Evolutionary conservation across 164 flowering plant species (phyloP), one percentile per base, ranked within the genome.

Genomic region (Aristolochia californica): DNA sequence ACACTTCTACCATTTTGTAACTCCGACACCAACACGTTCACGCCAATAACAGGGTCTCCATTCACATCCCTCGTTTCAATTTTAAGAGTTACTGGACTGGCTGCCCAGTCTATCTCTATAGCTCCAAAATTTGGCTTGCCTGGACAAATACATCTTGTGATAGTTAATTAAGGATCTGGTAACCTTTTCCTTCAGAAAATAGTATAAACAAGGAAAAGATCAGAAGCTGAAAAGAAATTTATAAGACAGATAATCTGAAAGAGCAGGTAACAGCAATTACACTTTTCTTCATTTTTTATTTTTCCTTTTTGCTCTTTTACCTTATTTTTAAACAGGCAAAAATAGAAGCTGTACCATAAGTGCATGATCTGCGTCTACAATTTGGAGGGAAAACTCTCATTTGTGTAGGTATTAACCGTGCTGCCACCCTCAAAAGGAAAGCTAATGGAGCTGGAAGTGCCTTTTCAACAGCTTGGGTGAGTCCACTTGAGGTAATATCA

Each of bases 401-500:
- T 21, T 84, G 80, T 40, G 72, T 74, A 56, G 90, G 90, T 20
- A 76, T 74, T 55, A 78, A 56, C 84, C 82, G 78, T 49, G 82
- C 80, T 55, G 74, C 56, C 66, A 76, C 63, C 70, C 90, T 82
- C 55, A 82, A 70, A 9, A 87, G 18, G 43, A 65, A 70, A 62
- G 68, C 73, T 21, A 83, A 66, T 23, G 81, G 62, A 1, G 66
- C 48, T 5, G 80, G 83, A 53, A 82, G 64, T 48, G 63, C 79
- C 68, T 74, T 74, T 71, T 86, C 94, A 53, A 86, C 82, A 58
- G 89, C 75, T 77, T 82, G 90, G 24, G 84, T 82, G 45, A 87
- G 78, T 57, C 95, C 90, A 68, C 90, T 87, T 22, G 95, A 78
- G 26, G 95, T 84, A 30, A 80, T 65, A 49, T 87, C 95, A 72